These are phyloP conservation scores for Hirschfeldia incana DNA, from an alignment of 345 rosid species.

Conservation along the genomic window DNA sequence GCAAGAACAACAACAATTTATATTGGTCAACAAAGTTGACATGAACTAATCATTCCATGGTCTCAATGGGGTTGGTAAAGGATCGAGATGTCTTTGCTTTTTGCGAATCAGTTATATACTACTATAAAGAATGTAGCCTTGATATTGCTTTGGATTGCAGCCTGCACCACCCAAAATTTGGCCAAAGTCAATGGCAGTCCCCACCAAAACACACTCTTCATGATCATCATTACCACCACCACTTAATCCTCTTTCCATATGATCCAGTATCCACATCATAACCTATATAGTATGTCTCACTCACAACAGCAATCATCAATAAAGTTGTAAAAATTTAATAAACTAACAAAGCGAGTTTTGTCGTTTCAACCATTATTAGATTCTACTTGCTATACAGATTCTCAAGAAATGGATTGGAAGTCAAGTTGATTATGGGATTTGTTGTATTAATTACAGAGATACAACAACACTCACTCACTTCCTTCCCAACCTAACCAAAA, in stretches of 20 bases:
- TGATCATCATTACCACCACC: slow-evolving; percentile 22
- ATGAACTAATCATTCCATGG: slow-evolving; percentile 27
- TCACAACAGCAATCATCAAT: slow-evolving; percentile 8
- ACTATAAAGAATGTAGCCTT: neutral
- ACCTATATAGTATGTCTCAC: neutral
- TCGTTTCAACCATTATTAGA: slow-evolving; percentile 31
- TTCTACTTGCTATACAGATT: slow-evolving; percentile 33
- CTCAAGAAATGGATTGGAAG: neutral
- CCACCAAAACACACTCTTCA: slow-evolving; percentile 28
- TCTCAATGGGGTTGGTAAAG: slow-evolving; percentile 35
- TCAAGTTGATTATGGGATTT: neutral
- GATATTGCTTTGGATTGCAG: slow-evolving; percentile 35
- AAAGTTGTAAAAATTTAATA: slow-evolving; percentile 4
- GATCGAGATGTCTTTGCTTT: slow-evolving; percentile 19
- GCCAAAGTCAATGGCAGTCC: slow-evolving; percentile 32
- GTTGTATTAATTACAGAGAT: slow-evolving; percentile 28
- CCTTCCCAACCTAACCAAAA: slow-evolving; percentile 41
- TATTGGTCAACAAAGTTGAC: slow-evolving; percentile 26
- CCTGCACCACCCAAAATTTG: slow-evolving; percentile 30
- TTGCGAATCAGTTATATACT: neutral
- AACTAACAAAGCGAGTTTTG: slow-evolving; percentile 8
- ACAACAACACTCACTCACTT: slow-evolving; percentile 27
- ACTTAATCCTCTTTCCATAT: slow-evolving; percentile 22
- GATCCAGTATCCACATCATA: neutral
- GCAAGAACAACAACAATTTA: neutral